Evolutionary conservation across 805 yeast species (phyloP), one percentile per base, ranked within the genome.

Genomic region (Saccharomycopsis babjevae): DNA sequence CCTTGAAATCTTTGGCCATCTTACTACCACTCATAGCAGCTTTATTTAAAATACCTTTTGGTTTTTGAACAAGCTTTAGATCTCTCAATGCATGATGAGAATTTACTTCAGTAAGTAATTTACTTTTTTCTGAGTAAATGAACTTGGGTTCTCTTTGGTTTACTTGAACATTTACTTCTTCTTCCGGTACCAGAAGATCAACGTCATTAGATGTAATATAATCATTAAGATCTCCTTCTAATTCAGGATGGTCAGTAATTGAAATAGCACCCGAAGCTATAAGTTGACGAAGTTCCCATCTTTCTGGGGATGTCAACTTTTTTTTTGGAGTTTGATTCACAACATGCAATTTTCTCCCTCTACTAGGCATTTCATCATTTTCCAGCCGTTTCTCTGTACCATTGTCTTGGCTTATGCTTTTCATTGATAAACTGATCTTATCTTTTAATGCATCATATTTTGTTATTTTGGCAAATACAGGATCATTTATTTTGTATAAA

Each of bases 281-380:
- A 54, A 92, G 73, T 69, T 92, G 97, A 39, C 88, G 77, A 58
- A 89, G 78, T 69, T 93, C 97, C 96, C 97, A 92, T 60, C 90
- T 73, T 71, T 92, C 98, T 0, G 96, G 96, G 0, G 96, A 87
- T 0, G 96, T 86, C 40, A 86, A 70, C 58, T 88, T 77, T 63
- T 77, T 73, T 63, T 72, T 75, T 25, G 60, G 50, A 28, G 11
- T 7, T 61, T 64, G 13, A 65, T 66, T 10, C 43, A 50, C 8
- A 56, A 40, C 38, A 65, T 10, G 50, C 46, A 56, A 67, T 56
- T 46, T 67, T 67, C 16, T 67, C 36, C 15, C 39, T 32, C 57
- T 57, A 15, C 68, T 64, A 58, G 64, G 59, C 18, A 40, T 46
- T 3, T 59, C 62, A 25, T 25, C 59, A 57, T n/a, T 62, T 25